Evolutionary conservation across 805 yeast species (phyloP).

Genomic region (Cyberlindnera meyerae): DNA sequence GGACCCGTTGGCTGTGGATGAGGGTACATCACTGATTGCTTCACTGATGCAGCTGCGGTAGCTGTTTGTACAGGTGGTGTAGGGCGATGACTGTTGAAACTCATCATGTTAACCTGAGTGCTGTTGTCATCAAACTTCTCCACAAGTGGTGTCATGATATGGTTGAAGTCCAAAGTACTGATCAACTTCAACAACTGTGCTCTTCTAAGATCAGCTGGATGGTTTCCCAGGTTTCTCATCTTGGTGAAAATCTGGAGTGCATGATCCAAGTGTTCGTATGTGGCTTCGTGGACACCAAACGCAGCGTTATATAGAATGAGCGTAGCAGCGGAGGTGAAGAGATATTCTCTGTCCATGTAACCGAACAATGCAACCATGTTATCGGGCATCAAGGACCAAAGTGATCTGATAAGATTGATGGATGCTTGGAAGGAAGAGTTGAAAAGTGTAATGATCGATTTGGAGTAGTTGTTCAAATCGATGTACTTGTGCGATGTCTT

Average conservation of each 20-base stretch:
- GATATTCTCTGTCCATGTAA: slow-evolving; percentile 80
- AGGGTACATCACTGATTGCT: neutral
- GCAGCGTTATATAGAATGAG: slow-evolving; percentile 70
- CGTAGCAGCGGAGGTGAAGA: slow-evolving; percentile 73
- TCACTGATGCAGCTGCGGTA: slow-evolving; percentile 1
- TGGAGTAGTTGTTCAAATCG: slow-evolving; percentile 63
- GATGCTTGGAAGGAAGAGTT: slow-evolving; percentile 81
- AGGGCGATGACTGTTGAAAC: slow-evolving; percentile 13
- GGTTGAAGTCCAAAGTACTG: slow-evolving; percentile 62
- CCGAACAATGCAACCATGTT: slow-evolving; percentile 84
- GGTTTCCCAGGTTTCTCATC: slow-evolving; percentile 74
- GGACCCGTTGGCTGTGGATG: neutral
- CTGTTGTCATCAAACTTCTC: slow-evolving; percentile 48
- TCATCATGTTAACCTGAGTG: slow-evolving; percentile 10
- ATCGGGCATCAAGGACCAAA: slow-evolving; percentile 71
- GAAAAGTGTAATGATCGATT: slow-evolving; percentile 59
- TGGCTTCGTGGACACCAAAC: slow-evolving; percentile 77
- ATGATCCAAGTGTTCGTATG: slow-evolving; percentile 66
- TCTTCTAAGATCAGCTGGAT: slow-evolving; percentile 72
- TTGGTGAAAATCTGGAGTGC: slow-evolving; percentile 64
- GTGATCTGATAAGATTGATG: slow-evolving; percentile 63
- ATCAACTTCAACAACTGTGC: slow-evolving; percentile 66
- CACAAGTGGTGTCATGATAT: slow-evolving; percentile 53
- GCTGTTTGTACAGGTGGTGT: slow-evolving; percentile 3
- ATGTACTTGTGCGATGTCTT: slow-evolving; percentile 46